These are phyloP conservation scores for Calonectria fujianensis DNA, from an alignment of 2,329 filamentous ascomycete genomes.

Conservation along the genomic window DNA sequence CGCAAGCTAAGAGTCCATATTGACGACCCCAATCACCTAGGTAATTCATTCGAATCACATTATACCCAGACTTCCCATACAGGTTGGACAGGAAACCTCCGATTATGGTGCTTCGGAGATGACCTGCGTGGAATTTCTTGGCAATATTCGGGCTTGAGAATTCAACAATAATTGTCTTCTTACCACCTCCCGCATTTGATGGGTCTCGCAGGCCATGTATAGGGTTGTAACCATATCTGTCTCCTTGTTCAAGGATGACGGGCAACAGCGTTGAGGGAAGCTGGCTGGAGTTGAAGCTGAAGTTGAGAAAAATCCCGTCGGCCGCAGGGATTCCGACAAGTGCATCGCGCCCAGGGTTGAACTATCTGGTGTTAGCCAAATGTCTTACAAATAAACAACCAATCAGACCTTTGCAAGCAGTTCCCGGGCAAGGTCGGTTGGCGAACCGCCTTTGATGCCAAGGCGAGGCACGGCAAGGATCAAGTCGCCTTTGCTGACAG, in stretches of 20 bases:
- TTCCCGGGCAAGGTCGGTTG: slow-evolving; percentile 24
- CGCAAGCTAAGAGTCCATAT: slow-evolving; percentile 79
- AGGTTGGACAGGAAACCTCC: slow-evolving; percentile 73
- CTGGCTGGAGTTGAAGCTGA: slow-evolving; percentile 3
- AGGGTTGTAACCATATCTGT: slow-evolving; percentile 19
- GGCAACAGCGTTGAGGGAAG: slow-evolving; percentile 28
- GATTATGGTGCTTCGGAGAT: slow-evolving; percentile 40
- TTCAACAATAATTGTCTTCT: slow-evolving; percentile 36
- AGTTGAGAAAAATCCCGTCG: slow-evolving; percentile 24
- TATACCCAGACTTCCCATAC: slow-evolving; percentile 81
- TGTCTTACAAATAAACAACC: not conserved
- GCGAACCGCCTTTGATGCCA: slow-evolving; percentile 3
- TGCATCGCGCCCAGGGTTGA: slow-evolving; percentile 13
- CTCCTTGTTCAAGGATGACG: slow-evolving; percentile 17
- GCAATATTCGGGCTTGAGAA: slow-evolving; percentile 38
- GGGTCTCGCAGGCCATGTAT: slow-evolving; percentile 16
- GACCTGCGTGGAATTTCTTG: slow-evolving; percentile 38
- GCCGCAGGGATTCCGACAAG: not conserved
- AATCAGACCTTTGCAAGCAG: not conserved
- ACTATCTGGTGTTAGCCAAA: slow-evolving; percentile 15
- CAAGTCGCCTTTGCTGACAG: slow-evolving; percentile 27
- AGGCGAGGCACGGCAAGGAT: slow-evolving; percentile 29
- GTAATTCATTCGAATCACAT: slow-evolving; percentile 84
- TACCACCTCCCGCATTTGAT: not conserved
- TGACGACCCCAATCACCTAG: slow-evolving; percentile 88